Percentiles rank a stretch among this genome's conserved stretches.
Evolutionary conservation across 2,329 filamentous ascomycete species (phyloP).

Genomic region (Aspergillus oerlinghausenensis): DNA sequence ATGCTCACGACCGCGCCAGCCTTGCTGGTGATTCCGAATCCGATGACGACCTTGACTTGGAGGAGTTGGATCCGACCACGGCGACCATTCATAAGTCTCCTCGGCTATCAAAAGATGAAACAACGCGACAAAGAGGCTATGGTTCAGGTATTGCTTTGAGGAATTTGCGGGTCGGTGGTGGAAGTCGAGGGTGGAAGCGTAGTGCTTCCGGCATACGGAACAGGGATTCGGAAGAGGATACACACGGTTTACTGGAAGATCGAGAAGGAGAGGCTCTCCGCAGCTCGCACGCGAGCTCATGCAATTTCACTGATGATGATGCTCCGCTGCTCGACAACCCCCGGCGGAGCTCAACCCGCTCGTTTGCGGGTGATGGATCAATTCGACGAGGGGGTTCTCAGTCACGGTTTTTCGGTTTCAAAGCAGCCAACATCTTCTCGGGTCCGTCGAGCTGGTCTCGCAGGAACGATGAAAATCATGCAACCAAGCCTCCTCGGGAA

Average conservation of each 20-base stretch:
- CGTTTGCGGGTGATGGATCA: constrained; percentile 31
- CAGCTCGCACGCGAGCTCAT: constrained; percentile 57
- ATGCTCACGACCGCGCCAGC: constrained; percentile 28
- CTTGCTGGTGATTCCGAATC: constrained; percentile 33
- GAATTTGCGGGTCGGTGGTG: constrained; percentile 49
- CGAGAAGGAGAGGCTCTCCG: constrained; percentile 52
- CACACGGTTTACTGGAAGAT: constrained; percentile 62
- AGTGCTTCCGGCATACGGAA: constrained; percentile 39
- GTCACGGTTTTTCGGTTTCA: constrained; percentile 64
- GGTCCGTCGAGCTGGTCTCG: constrained; percentile 18
- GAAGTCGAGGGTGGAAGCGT: constrained; percentile 39
- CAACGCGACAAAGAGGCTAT: constrained; percentile 23
- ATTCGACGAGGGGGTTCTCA: constrained; percentile 49
- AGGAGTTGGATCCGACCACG: constrained; percentile 42
- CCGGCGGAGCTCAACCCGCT: constrained; percentile 36
- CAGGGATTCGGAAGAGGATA: constrained; percentile 54
- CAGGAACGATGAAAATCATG: constrained; percentile 40
- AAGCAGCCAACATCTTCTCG: constrained; percentile 39
- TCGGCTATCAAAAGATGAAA: constrained; percentile 26
- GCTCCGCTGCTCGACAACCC: constrained; percentile 62
- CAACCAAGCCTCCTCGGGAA: constrained; percentile 57
- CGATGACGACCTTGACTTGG: constrained; percentile 43
- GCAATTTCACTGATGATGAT: constrained; percentile 60
- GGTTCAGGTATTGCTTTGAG: constrained; percentile 41
- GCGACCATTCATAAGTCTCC: constrained; percentile 17